phyloP scores from a whole-genome alignment of 441 rosid genomes.

The Gossypium lobatum region DNA sequence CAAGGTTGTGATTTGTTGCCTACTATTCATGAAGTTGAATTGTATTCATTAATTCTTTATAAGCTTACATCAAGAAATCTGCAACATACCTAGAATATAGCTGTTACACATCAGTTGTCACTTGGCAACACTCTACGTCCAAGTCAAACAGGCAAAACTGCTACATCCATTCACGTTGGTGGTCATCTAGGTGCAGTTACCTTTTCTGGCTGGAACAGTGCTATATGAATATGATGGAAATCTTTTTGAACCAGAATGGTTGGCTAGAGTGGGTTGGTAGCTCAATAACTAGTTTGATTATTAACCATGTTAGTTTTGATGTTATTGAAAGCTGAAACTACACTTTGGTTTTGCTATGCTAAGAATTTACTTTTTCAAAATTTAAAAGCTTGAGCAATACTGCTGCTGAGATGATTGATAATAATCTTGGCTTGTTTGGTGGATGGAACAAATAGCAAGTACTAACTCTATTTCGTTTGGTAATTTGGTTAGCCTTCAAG shows the following conservation, averaged over 20 bases:
- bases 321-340: not conserved
- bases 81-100: not conserved
- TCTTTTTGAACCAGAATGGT: not conserved
- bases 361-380: not conserved
- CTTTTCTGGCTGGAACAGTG: not conserved
- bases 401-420: not conserved
- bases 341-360: not conserved
- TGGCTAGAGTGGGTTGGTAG: not conserved
- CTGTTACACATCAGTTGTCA: not conserved
- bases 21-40: not conserved
- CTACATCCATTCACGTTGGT: not conserved
- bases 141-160: not conserved
- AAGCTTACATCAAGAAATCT: not conserved
- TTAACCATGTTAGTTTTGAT: not conserved
- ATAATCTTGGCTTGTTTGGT: not conserved
- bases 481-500: slow-evolving; percentile 1
- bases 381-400: not conserved
- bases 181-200: not conserved
- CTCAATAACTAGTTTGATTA: not conserved
- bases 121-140: not conserved
- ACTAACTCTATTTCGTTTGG: not conserved
- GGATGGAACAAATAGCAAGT: not conserved
- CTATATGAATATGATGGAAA: not conserved
- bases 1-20: not conserved
- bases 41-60: not conserved